Conservation (phyloP, 768 basidiomycete genomes). For the Rossbeevera mucosa region DNA sequence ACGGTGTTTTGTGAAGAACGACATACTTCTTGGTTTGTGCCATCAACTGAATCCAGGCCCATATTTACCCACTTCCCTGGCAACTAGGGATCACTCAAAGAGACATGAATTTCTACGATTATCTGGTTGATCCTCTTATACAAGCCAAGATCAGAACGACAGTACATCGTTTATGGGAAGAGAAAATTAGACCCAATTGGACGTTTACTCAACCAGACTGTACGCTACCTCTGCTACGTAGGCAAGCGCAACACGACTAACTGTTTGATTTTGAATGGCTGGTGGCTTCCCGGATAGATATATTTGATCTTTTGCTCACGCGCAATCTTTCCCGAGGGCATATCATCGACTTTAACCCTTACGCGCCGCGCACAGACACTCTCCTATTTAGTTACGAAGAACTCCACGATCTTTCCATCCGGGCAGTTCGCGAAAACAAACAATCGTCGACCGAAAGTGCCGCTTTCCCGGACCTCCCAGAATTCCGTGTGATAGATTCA, state of each 20-base stretch:
- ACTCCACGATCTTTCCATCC: conserved; percentile 41
- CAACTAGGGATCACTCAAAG: conserved; percentile 76
- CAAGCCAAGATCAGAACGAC: conserved; percentile 48
- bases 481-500: conserved; percentile 68
- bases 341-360: conserved; percentile 91
- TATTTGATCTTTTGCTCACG: conserved; percentile 83
- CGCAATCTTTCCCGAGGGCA: conserved; percentile 73
- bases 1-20: conserved; percentile 82
- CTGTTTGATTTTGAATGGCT: not conserved
- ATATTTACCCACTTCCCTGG: not conserved
- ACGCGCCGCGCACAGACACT: conserved; percentile 78
- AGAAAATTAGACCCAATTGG: conserved; percentile 60
- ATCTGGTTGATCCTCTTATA: conserved; percentile 61
- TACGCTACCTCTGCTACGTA: conserved; percentile 35
- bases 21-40: conserved; percentile 61
- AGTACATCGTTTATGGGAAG: conserved; percentile 63
- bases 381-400: conserved; percentile 83
- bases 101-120: conserved; percentile 86
- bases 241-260: not conserved
- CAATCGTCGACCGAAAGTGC: not conserved
- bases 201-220: conserved; percentile 53
- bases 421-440: conserved; percentile 2
- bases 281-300: conserved; percentile 40
- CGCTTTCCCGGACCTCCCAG: conserved; percentile 26
- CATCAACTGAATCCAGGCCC: not conserved